Evolutionary conservation across 257 asterid species (phyloP), one percentile per base, ranked within the genome.

Genomic region (Nyctanthes arbortristis): DNA sequence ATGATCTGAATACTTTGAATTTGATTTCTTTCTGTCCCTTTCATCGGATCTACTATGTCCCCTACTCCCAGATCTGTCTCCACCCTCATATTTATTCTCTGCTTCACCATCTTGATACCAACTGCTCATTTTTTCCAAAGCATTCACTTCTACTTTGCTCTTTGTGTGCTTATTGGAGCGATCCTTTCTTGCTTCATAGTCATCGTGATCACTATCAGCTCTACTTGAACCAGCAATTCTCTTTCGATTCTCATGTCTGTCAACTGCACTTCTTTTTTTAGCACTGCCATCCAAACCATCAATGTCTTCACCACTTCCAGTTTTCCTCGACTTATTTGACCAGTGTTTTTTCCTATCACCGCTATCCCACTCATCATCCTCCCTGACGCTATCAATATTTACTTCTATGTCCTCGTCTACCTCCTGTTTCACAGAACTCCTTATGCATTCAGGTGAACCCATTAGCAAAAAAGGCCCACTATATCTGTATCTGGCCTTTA

Each of bases 101-200:
- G 71, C 80, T 75, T 94, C 96, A 59, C 91, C 97, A 80, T 91
- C 99, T 76, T 82, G 87, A 75, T 89, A 89, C 96, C 96, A 89
- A 80, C 86, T 82, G 75, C 96, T 81, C 79, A 91, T 77, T 33
- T 78, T 89, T 79, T 91, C 97, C 75, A 94, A 73, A 9, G 95
- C 81, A 73, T 76, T 89, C 75, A 81, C 97, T 78, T 87, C 97
- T 54, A 73, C 56, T 69, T 80, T 88, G 79, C 76, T 88, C 90
- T 85, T 94, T 63, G 16, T 75, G 75, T 84, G 92, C 77, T 84
- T n/a, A n/a, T n/a, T 85, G 35, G 84, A 77, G 67, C 80, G 88
- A 71, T 86, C 95, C 60, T 83, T 85, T 76, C 84, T 79, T 12
- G 75, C 70, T 39, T 82, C 97, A 67, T 74, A 78, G 63, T 89